Evolutionary conservation across 805 yeast genomes (phyloP).

Genomic region (Zygosaccharomyces kombuchaensis): DNA sequence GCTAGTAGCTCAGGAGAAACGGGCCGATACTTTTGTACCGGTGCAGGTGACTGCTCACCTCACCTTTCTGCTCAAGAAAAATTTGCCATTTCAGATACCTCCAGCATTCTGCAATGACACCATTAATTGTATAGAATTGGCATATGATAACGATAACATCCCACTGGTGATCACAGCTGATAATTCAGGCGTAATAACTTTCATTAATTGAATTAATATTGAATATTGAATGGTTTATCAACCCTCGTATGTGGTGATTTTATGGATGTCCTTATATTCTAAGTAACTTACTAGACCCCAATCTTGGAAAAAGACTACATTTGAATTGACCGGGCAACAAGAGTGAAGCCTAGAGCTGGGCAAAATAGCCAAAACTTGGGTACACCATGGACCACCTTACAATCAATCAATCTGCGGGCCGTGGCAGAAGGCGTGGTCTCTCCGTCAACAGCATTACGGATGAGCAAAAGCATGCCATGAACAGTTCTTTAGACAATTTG

Average conservation of each 20-base stretch:
- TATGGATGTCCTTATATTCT: not conserved
- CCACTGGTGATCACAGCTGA: constrained; percentile 17
- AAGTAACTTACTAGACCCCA: not conserved
- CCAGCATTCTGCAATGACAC: constrained; percentile 9
- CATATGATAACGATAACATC: not conserved
- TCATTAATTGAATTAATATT: constrained; percentile 7
- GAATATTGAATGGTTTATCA: too few species aligned
- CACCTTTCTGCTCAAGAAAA: constrained; percentile 15
- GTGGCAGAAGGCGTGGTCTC: constrained; percentile 30
- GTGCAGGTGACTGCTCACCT: constrained; percentile 23
- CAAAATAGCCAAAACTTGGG: not conserved
- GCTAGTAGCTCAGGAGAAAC: constrained; percentile 9
- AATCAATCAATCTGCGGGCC: constrained; percentile 4
- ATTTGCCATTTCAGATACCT: not conserved
- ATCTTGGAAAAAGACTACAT: not conserved
- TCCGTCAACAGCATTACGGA: constrained; percentile 30
- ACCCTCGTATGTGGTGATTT: not conserved
- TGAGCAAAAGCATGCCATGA: constrained; percentile 29
- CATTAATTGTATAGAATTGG: constrained; percentile 8
- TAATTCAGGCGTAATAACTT: constrained; percentile 22
- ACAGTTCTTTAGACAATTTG: constrained; percentile 27
- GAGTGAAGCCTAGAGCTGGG: not conserved
- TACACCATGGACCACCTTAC: constrained; percentile 21
- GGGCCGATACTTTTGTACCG: constrained; percentile 7
- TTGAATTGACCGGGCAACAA: not conserved